A percentile compares a stretch with the other conserved stretches of the same genome.
These are phyloP conservation scores for Apiospora rasikravindrae DNA, from an alignment of 2,329 filamentous ascomycete species.

Conservation along the genomic window DNA sequence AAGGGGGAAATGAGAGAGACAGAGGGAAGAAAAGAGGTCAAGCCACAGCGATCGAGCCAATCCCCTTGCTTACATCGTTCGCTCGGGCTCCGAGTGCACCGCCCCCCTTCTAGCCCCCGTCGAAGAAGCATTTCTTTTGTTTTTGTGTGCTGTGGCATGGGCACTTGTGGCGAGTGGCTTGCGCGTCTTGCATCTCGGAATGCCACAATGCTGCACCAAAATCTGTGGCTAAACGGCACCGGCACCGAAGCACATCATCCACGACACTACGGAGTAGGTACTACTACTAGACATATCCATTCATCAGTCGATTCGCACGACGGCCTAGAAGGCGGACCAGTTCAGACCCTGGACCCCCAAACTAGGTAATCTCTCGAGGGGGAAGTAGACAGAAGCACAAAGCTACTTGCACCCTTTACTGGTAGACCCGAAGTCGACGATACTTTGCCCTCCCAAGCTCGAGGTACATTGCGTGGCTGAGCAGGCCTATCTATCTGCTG, in stretches of 20 bases:
- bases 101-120: background rate
- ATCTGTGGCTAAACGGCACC: slow-evolving; percentile 11
- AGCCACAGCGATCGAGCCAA: slow-evolving; percentile 9
- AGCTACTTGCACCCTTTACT: background rate
- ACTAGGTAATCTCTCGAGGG: background rate
- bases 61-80: background rate
- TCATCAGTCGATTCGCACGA: background rate
- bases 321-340: background rate
- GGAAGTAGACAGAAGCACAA: background rate
- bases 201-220: background rate
- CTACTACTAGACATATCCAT: background rate
- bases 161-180: background rate
- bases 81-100: background rate
- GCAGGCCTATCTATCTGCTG: background rate
- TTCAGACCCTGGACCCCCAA: background rate
- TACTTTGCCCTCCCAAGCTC: background rate
- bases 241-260: background rate
- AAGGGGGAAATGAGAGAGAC: background rate
- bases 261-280: background rate
- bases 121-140: background rate
- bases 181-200: background rate
- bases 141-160: background rate
- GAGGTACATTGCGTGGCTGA: background rate
- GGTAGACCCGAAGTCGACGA: background rate
- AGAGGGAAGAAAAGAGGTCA: background rate